Base-by-base conservation (phyloP, 257 asterid genomes). In the Fraxinus cuspidata region DNA sequence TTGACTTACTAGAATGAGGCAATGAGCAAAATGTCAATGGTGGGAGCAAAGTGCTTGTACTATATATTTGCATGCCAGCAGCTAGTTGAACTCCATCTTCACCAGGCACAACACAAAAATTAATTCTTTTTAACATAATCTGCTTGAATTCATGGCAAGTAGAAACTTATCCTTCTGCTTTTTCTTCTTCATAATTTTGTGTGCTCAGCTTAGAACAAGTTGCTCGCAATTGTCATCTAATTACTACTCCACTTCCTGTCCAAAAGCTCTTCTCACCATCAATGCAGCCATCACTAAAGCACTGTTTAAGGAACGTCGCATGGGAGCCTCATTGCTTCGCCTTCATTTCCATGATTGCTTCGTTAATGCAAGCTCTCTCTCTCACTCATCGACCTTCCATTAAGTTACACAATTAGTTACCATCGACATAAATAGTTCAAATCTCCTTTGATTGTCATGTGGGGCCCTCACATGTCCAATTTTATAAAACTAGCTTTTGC, bases 281-380 rank as follows among this genome's bases (percentile, higher is more conserved):
- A 84, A 77, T 77, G 60, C 72, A 7, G 79, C 58, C 0, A 90
- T 89, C 27, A 44, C 64, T 1, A 80, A 37, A 28, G 90, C 90
- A 12, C 83, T 89, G 10, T 60, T 51, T 13, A 86, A 85, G 71
- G 96, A 91, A 70, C 89, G 78, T 21, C 94, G 96, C 75, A 85
- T 89, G 86, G 96, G 86, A 2, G 92, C 94, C 15, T 89, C 92
- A 4, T 79, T 91, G 67, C 92, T 91, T 7, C 96, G 96, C 56
- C 93, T 90, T 37, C 93, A 90, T 80, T 90, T 90, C 42, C 96
- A 90, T 5, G 96, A 90, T 25, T 90, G 96, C 87, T 90, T 89
- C 10, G 96, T 90, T 53, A 87, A 87, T 84, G 93, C 83, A 84
- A 29, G 88, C 83, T 74, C 82, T 70, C 82, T 75, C 70, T 65